These are phyloP conservation scores for Diutina sp. DNA, from an alignment of 1,139 yeast species.

Conservation along the genomic window DNA sequence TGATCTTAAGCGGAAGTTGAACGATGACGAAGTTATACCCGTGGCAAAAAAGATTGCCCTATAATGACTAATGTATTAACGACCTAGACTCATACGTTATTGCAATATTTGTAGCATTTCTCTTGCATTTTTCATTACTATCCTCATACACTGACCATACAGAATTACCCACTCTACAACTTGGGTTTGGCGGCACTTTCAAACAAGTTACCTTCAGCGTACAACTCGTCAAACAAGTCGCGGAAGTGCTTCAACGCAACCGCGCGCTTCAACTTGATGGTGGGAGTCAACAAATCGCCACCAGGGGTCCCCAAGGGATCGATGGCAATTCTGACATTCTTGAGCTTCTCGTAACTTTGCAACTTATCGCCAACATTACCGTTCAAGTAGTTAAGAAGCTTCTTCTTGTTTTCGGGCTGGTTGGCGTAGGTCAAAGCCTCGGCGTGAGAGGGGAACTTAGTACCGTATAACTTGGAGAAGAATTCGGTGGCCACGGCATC, in stretches of 20 bases:
- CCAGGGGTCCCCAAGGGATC: conserved; percentile 27
- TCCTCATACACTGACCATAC: background rate
- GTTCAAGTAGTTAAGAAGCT: conserved; percentile 17
- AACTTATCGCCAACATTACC: conserved; percentile 12
- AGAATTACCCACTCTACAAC: conserved; percentile 6
- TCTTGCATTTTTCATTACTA: background rate
- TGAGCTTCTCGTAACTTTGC: conserved; percentile 24
- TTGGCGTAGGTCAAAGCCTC: background rate
- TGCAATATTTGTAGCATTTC: background rate
- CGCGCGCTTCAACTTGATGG: conserved; percentile 27
- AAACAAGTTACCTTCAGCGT: conserved; percentile 28
- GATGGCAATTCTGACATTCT: conserved; percentile 19
- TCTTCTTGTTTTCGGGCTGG: conserved; percentile 12
- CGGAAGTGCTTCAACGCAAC: conserved; percentile 20
- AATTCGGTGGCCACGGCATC: background rate
- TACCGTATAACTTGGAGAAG: background rate
- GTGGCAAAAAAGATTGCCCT: background rate
- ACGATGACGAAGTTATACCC: background rate
- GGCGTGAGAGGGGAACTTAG: background rate
- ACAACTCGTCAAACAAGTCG: conserved; percentile 11
- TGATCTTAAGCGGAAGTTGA: background rate
- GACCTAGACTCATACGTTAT: background rate
- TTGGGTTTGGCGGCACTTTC: conserved; percentile 6
- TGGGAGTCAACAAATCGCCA: conserved; percentile 28
- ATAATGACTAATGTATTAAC: conserved; percentile 1